A percentile compares a stretch with the other conserved stretches of the same genome.
phyloP scores from a whole-genome alignment of 2,329 filamentous ascomycete species.

The Aspergillus fumigatus region DNA sequence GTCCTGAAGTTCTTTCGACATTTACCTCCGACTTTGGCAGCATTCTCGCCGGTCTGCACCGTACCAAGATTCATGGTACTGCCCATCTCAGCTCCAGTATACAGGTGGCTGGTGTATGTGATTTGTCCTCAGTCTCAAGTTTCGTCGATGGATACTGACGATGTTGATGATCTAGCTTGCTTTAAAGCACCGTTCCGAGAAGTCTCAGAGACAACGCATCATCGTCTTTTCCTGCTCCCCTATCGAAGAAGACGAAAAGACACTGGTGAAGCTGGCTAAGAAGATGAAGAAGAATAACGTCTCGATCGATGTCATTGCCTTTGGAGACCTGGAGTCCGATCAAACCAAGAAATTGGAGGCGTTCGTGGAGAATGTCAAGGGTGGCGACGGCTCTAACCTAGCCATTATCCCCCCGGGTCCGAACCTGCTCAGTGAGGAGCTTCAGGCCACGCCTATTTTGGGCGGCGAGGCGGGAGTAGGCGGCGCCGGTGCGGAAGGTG shows the following conservation, averaged over 20 bases:
- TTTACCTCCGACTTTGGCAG: conserved; percentile 95
- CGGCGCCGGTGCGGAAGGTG: conserved; percentile 46
- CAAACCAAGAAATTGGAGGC: conserved; percentile 83
- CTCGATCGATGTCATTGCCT: conserved; percentile 89
- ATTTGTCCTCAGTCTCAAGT: neutral
- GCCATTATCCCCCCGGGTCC: conserved; percentile 86
- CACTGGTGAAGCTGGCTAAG: conserved; percentile 82
- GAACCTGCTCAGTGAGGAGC: conserved; percentile 86
- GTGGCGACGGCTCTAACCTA: conserved; percentile 83
- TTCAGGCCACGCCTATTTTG: conserved; percentile 84
- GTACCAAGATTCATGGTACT: conserved; percentile 87
- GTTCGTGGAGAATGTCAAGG: conserved; percentile 91
- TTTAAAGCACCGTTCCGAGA: conserved; percentile 96
- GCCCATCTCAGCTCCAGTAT: conserved; percentile 89
- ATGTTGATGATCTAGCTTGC: conserved; percentile 61
- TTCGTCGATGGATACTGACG: conserved; percentile 6
- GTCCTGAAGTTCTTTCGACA: conserved; percentile 95
- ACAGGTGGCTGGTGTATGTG: conserved; percentile 83
- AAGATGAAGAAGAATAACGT: conserved; percentile 99
- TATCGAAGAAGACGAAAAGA: conserved; percentile 83
- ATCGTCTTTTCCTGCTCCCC: conserved; percentile 95
- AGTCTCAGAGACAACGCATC: conserved; percentile 92
- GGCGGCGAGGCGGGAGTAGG: conserved; percentile 68
- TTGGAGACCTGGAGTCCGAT: conserved; percentile 88
- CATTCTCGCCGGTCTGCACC: conserved; percentile 85